Percentiles rank a stretch among this genome's conserved stretches.
Conservation (phyloP, 2,329 filamentous ascomycete genomes). For the Ophiocordyceps camponoti-saundersi region DNA sequence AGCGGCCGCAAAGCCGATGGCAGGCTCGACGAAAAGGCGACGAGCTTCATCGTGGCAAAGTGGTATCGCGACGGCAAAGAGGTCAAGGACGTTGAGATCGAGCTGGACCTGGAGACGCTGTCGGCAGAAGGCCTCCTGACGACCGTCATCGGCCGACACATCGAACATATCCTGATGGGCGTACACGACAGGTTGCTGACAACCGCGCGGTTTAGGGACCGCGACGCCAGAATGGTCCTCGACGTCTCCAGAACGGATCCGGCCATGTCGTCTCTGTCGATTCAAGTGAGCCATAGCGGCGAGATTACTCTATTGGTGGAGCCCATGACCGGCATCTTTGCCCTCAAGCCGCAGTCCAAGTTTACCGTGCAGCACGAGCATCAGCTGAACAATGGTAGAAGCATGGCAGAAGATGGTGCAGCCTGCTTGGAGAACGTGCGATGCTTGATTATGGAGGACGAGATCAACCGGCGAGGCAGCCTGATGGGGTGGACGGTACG, state of each 20-base stretch:
- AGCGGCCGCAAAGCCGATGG: conserved; percentile 37
- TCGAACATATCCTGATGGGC: conserved; percentile 50
- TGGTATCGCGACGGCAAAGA: conserved; percentile 80
- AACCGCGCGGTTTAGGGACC: conserved; percentile 42
- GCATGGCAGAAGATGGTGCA: conserved; percentile 40
- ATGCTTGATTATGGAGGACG: conserved; percentile 41
- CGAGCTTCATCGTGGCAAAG: conserved; percentile 44
- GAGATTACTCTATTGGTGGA: conserved; percentile 51
- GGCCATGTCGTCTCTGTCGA: conserved; percentile 46
- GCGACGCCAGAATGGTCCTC: conserved; percentile 40
- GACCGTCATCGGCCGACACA: conserved; percentile 58
- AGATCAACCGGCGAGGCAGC: conserved; percentile 41
- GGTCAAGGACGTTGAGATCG: conserved; percentile 48
- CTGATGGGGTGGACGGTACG: conserved; percentile 46
- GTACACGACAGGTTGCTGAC: conserved; percentile 44
- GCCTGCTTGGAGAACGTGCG: conserved; percentile 42
- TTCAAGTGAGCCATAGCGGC: conserved; percentile 51
- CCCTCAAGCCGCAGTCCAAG: conserved; percentile 47
- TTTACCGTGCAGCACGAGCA: conserved; percentile 40
- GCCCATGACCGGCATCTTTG: conserved; percentile 60
- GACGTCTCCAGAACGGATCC: conserved; percentile 43
- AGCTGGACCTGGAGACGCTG: conserved; percentile 47
- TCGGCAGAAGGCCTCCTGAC: conserved; percentile 62
- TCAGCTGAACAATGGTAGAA: conserved; percentile 43
- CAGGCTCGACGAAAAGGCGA: conserved; percentile 21